phyloP scores from a whole-genome alignment of 2,329 filamentous ascomycete species.

The Stachybotrys elegans region DNA sequence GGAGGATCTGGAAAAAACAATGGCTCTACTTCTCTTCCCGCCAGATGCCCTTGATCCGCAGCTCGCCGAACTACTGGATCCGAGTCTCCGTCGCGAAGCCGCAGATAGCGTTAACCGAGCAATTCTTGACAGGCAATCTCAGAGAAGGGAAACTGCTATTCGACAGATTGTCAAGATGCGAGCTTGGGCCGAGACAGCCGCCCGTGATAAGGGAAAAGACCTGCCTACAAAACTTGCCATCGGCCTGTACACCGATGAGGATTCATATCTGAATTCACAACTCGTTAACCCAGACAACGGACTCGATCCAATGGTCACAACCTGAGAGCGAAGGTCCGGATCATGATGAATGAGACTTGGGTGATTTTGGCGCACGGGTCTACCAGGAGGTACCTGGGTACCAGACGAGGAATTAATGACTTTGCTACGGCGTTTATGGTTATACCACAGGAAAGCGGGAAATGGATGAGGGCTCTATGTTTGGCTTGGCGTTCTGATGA shows the following conservation, averaged over 20 bases:
- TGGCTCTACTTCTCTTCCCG: conserved; percentile 86
- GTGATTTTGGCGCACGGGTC: no score
- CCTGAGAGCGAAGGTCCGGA: conserved; percentile 28
- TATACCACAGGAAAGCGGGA: no score
- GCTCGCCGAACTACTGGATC: conserved; percentile 71
- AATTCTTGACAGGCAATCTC: conserved; percentile 69
- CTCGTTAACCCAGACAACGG: conserved; percentile 28
- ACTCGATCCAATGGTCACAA: conserved; percentile 49
- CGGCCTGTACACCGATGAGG: conserved; percentile 31
- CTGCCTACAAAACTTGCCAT: conserved; percentile 31
- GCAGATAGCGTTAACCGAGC: conserved; percentile 86
- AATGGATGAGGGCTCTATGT: no score
- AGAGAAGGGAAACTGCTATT: conserved; percentile 75
- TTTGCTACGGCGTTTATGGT: no score
- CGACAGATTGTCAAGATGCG: conserved; percentile 75
- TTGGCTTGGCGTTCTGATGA: no score
- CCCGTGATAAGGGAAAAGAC: conserved; percentile 27
- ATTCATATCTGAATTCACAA: conserved; percentile 18
- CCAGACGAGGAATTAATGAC: no score
- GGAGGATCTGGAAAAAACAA: conserved; percentile 83
- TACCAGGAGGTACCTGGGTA: no score
- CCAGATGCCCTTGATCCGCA: conserved; percentile 73
- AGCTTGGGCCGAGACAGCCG: conserved; percentile 74
- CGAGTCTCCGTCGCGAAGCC: conserved; percentile 74
- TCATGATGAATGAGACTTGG: no score